Base-by-base conservation (phyloP, 2,329 filamentous ascomycete genomes). In the Akanthomyces lecanii region DNA sequence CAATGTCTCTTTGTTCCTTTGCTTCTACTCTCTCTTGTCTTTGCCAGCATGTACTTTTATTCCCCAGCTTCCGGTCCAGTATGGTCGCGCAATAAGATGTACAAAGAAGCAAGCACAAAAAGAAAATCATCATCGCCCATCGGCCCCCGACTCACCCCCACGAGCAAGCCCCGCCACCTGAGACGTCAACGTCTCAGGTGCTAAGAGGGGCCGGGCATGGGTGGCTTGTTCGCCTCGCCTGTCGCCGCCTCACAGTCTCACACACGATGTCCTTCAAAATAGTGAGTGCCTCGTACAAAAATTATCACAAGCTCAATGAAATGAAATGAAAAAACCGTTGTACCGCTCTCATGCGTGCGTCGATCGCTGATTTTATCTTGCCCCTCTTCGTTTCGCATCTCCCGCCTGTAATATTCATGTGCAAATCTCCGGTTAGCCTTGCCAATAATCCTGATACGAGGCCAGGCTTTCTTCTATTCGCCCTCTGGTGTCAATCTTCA, bases 111-210 rank as follows among this genome's bases (percentile, higher is more conserved):
- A 36, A 36, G 33, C 10, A 36, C 33, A 47, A 47, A 33, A 47
- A 44, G 21, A 53, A 21, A 53, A 62, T 40, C 36, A 30, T 54
- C 59, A 21, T 51, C 14, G 33, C n/a, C 16, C 6, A 36, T 36
- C 33, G 7, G 7, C 8, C 33, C 33, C 7, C 33, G 33, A 36
- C 33, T 36, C 33, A 47, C 58, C 40, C n/a, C 58, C 48, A 47
- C 42, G 48, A 52, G 11, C 33, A 21, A 30, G 30, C 45, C 40
- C 50, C 47, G 21, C 56, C 65, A 66, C 65, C 65, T 66, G 65
- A 66, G 65, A 66, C 65, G 64, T 52, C 16, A 18, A 63, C 65
- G 65, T 66, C 65, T 66, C 65, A 66, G 65, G 65, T 66, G 50
- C 51, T 28, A 30, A 56, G 45, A 62, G 62, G 54, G 58, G 54